phyloP scores from a whole-genome alignment of 2,329 filamentous ascomycete species.

The Fusarium duplospermum region DNA sequence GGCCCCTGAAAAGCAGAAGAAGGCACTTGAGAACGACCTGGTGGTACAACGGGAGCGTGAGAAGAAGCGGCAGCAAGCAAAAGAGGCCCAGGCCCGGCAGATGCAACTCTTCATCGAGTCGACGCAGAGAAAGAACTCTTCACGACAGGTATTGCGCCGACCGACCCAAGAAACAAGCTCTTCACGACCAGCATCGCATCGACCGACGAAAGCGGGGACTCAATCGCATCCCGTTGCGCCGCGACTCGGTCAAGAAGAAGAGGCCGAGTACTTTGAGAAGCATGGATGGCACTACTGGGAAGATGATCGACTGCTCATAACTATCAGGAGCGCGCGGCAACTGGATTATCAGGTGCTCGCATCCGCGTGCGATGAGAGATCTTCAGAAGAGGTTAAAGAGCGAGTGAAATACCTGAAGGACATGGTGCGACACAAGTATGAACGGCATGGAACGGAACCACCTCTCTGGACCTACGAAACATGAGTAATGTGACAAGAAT shows the following conservation, averaged over 20 bases:
- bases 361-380: constrained; percentile 29
- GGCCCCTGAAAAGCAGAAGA: constrained; percentile 2
- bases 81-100: constrained; percentile 12
- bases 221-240: not conserved
- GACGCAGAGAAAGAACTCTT: constrained; percentile 12
- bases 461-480: constrained; percentile 44
- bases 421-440: constrained; percentile 35
- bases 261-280: constrained; percentile 30
- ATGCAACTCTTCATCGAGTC: constrained; percentile 38
- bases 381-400: constrained; percentile 29
- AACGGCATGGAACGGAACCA: constrained; percentile 24
- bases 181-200: not conserved
- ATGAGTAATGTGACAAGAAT: constrained; percentile 1
- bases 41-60: constrained; percentile 8
- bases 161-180: constrained; percentile 8
- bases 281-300: constrained; percentile 44
- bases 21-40: constrained; percentile 17
- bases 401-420: constrained; percentile 36
- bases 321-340: constrained; percentile 34
- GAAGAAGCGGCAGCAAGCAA: not conserved
- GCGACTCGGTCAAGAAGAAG: constrained; percentile 1
- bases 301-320: constrained; percentile 41
- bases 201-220: constrained; percentile 10
- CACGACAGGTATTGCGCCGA: not conserved
- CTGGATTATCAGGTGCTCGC: constrained; percentile 25